These are phyloP conservation scores for Gossypium australe DNA, from an alignment of 345 rosid genomes.

Conservation along the genomic window DNA sequence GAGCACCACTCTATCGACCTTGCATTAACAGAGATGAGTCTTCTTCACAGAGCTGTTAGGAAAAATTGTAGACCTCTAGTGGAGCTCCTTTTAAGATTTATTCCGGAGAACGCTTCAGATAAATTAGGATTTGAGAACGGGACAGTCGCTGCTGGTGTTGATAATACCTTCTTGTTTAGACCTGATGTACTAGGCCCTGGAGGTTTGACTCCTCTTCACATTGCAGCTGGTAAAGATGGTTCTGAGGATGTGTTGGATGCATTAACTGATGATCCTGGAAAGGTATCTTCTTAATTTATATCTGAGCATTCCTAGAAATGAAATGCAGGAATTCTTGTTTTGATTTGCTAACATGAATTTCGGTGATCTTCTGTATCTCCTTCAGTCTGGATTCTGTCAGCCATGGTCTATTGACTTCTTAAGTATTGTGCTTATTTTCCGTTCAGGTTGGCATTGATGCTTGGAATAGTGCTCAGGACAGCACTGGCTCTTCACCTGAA, in stretches of 20 bases:
- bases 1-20: conserved; percentile 44
- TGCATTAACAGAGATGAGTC: conserved; percentile 67
- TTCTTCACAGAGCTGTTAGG: conserved; percentile 92
- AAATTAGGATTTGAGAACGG: conserved; percentile 19
- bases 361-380: neutral
- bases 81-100: conserved; percentile 69
- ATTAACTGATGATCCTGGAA: conserved; percentile 76
- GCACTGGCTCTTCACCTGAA: conserved; percentile 90
- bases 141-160: conserved; percentile 20
- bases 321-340: neutral
- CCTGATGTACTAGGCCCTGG: conserved; percentile 83
- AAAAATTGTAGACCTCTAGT: conserved; percentile 74
- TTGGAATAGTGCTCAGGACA: conserved; percentile 80
- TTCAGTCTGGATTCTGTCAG: neutral
- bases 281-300: conserved; percentile 39
- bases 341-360: conserved; percentile 1
- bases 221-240: conserved; percentile 98
- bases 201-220: conserved; percentile 97
- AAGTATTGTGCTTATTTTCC: neutral
- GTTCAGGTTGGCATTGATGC: conserved; percentile 82
- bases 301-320: neutral
- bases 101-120: conserved; percentile 35
- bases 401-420: neutral
- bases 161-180: conserved; percentile 45
- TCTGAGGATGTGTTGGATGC: conserved; percentile 88